Evolutionary conservation across 2,329 filamentous ascomycete genomes (phyloP).

Genomic region (Talaromyces sp.): DNA sequence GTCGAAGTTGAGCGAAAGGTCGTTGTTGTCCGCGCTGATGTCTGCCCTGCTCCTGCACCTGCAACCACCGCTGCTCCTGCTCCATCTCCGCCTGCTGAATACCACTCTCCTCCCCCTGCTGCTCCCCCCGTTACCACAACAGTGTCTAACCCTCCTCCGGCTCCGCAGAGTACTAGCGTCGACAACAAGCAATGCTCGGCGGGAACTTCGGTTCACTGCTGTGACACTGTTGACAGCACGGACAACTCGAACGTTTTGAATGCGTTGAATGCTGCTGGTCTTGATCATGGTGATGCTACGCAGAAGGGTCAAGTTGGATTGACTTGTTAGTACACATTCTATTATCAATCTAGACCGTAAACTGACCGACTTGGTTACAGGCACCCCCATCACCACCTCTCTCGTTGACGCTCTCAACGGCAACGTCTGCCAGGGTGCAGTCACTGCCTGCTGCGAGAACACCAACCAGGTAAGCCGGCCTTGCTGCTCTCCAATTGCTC

Average conservation of each 20-base stretch:
- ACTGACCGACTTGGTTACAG: neutral
- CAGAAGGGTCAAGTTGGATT: constrained; percentile 22
- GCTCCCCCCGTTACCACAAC: constrained; percentile 15
- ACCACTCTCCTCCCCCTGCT: constrained; percentile 17
- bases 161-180: constrained; percentile 15
- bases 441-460: constrained; percentile 20
- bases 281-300: constrained; percentile 16
- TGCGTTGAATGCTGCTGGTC: constrained; percentile 16
- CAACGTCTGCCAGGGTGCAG: constrained; percentile 19
- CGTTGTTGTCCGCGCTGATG: constrained; percentile 21
- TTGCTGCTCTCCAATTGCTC: neutral
- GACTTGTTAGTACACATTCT: constrained; percentile 14
- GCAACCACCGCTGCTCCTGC: constrained; percentile 11
- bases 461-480: constrained; percentile 12
- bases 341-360: neutral
- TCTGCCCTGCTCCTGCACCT: constrained; percentile 21
- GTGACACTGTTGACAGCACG: constrained; percentile 22
- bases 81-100: constrained; percentile 12
- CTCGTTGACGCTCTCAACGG: constrained; percentile 19
- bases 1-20: constrained; percentile 21
- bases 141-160: constrained; percentile 20
- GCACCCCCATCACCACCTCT: constrained; percentile 22
- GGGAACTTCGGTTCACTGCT: constrained; percentile 20
- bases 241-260: constrained; percentile 21
- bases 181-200: constrained; percentile 20